Percentiles rank a stretch among this genome's conserved stretches.
phyloP scores from a whole-genome alignment of 306 rosid genomes.

The Hippophae rhamnoides region DNA sequence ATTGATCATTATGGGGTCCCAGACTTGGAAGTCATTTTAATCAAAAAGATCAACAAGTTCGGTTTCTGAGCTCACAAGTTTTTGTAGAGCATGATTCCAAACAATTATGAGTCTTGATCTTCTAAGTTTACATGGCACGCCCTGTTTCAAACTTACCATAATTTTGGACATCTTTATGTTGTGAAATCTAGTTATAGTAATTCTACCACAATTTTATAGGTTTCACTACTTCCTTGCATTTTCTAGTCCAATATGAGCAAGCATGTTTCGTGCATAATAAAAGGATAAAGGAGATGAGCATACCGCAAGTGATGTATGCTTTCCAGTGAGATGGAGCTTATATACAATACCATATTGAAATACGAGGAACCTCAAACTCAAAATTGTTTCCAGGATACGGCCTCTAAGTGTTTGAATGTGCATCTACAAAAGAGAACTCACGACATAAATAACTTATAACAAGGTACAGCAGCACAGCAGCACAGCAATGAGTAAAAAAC shows the following conservation, averaged over 20 bases:
- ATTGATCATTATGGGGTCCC: too few species aligned
- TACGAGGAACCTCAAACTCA: conserved; percentile 63
- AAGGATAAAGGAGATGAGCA: conserved; percentile 6
- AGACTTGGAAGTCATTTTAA: too few species aligned
- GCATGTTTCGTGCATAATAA: neutral
- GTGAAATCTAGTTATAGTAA: too few species aligned
- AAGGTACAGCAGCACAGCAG: conserved; percentile 9
- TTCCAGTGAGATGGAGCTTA: conserved; percentile 71
- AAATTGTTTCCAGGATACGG: conserved; percentile 81
- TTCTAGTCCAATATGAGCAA: neutral
- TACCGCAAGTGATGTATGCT: conserved; percentile 80
- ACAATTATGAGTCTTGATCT: too few species aligned
- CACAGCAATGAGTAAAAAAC: neutral
- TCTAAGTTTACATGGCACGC: too few species aligned
- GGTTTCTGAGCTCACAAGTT: too few species aligned
- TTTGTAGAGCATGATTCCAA: too few species aligned
- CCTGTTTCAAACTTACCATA: too few species aligned
- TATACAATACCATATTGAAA: conserved; percentile 91
- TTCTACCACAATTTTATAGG: too few species aligned
- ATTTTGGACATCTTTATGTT: too few species aligned
- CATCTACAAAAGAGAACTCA: conserved; percentile 32
- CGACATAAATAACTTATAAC: neutral
- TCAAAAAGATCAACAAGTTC: too few species aligned
- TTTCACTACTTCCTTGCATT: too few species aligned
- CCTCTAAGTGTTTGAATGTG: conserved; percentile 87